Evolutionary conservation across 805 yeast genomes (phyloP), one percentile per base, ranked within the genome.

Genomic region (Tetrapisispora taiwanensis): DNA sequence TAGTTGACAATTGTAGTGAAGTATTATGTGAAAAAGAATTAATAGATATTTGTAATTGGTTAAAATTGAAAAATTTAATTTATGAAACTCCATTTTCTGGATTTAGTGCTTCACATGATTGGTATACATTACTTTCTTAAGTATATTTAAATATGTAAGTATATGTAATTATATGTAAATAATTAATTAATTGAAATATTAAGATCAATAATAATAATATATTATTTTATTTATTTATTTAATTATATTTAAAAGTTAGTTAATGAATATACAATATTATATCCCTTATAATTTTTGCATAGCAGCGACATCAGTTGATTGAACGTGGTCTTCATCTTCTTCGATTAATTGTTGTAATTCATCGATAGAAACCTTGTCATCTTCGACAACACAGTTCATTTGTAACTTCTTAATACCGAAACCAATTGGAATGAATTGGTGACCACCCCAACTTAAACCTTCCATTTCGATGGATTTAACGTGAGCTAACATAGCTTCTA

Each of bases 341-440:
- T 75, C 81, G 57, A 79, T 75, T 49, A 62, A 63, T 54, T 71
- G 73, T 74, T 84, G 90, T 67, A 92, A 82, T 46, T 84, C 97
- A 59, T 85, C 95, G 62, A 88, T 63, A 53, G 97, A 86, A 56
- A 92, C 96, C 80, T 81, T 82, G 59, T 78, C 95, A 73, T 92
- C 99, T 80, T 92, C 97, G 59, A 92, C 83, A 68, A 92, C 98
- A 74, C 84, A 73, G 89, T 89, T 90, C 74, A 92, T 85, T 79
- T 92, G 98, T 70, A 92, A 81, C 80, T 92, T 92, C 84, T 86
- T 86, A 79, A 92, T 90, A 81, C 99, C 99, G 83, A 78, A 92
- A 73, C 98, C 99, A 65, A 92, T 94, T 67, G 96, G 92, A 61
- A 92, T 76, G 75, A 81, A 88, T 75, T 83, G 89, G 79, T 75